Base-by-base conservation (phyloP, 176 grass and related monocot species). In the Raddia distichophylla region DNA sequence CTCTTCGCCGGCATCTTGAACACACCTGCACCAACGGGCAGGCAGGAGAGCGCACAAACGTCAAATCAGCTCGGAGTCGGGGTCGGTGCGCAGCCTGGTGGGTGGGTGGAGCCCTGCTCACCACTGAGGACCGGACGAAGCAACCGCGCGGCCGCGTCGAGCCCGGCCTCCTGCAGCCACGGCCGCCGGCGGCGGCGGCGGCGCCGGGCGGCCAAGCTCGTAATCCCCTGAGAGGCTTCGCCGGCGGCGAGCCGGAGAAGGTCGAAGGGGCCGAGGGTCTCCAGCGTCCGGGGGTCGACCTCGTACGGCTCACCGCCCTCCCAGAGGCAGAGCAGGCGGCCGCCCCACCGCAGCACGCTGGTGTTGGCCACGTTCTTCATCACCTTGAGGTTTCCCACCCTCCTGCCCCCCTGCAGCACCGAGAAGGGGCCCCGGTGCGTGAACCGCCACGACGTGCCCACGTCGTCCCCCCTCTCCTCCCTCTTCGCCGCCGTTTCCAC, bases 341-440 rank as follows among this genome's bases (percentile, higher is more conserved):
- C 88, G 45, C 80, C 88, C 96, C 96, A 99, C 12, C 66, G 65
- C 17, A 99, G 73, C 71, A 93, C 96, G 87, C 91, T 88, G 46
- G 96, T 99, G 83, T 99, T 99, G 27, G 96, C 89, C 71, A 95
- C 91, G 91, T 99, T 99, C 86, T 99, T 99, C 96, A 99, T 93
- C 84, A 95, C 95, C 88, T 95, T 98, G 73, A 98, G 81, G 83
- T 98, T 98, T 5, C 96, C 93, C 75, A 91, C 80, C 84, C 83
- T 62, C 78, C 4, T 49, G 1, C 96, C 93, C 42, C 88, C 82
- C 87, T 62, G 89, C 49, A 99, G 86, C 85, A 99, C 93, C 8
- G 93, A 99, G 84, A 95, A 98, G 60, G 96, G 96, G 2, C 96
- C 96, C 55, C 96, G 89, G 82, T 98, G 90, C 56, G 96, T 98